Percentiles rank a stretch among this genome's conserved stretches.
These are phyloP conservation scores for Periconia sp. DNA, from an alignment of 2,329 filamentous ascomycete species.

Conservation along the genomic window DNA sequence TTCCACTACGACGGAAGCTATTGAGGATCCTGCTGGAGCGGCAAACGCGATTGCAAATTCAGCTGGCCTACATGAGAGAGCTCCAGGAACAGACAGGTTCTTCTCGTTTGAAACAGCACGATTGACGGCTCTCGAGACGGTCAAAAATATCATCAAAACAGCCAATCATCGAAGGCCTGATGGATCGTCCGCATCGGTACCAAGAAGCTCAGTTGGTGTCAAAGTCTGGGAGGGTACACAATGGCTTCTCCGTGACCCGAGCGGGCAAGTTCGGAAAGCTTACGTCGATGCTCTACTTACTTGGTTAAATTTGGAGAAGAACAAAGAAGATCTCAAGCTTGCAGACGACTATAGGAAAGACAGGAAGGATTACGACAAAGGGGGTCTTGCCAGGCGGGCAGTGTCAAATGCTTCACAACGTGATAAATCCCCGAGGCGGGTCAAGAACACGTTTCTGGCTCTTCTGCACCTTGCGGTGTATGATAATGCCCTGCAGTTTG, in stretches of 20 bases:
- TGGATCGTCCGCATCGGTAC: constrained; percentile 55
- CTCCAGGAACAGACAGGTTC: constrained; percentile 55
- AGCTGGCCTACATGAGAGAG: constrained; percentile 55
- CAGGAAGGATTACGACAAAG: constrained; percentile 46
- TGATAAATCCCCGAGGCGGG: constrained; percentile 58
- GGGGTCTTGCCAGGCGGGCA: constrained; percentile 59
- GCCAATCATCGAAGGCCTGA: constrained; percentile 62
- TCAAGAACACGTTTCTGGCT: constrained; percentile 73
- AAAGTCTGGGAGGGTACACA: constrained; percentile 96
- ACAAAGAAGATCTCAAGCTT: constrained; percentile 63
- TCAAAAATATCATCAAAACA: constrained; percentile 80
- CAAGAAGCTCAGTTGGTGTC: constrained; percentile 73
- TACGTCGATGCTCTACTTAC: constrained; percentile 82
- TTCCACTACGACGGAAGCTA: constrained; percentile 49
- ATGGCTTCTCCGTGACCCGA: constrained; percentile 81
- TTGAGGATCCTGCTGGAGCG: constrained; percentile 54
- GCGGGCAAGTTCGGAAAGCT: constrained; percentile 76
- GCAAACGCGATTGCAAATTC: constrained; percentile 52
- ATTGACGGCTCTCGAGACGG: constrained; percentile 69
- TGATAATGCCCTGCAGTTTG: constrained; percentile 73
- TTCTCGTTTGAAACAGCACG: constrained; percentile 66
- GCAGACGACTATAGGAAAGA: constrained; percentile 55
- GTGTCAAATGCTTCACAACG: constrained; percentile 67
- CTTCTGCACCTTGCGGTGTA: constrained; percentile 86
- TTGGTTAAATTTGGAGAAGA: constrained; percentile 84